Evolutionary conservation across 2,329 filamentous ascomycete genomes (phyloP).

Genomic region (Cladorrhinum sp.): DNA sequence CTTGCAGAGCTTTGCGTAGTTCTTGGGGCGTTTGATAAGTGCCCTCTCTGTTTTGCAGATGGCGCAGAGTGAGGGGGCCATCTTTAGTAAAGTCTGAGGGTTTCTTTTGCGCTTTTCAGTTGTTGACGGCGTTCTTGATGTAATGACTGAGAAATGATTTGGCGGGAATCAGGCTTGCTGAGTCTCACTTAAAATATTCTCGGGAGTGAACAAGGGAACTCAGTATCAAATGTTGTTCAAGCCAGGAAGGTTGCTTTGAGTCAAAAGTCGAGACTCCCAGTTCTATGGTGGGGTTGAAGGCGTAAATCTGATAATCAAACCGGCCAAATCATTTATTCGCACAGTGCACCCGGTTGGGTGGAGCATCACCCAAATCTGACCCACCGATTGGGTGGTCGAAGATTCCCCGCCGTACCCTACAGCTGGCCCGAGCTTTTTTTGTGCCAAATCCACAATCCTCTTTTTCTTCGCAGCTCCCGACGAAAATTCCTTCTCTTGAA

Average conservation of each 20-base stretch:
- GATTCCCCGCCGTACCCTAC: slow-evolving; percentile 27
- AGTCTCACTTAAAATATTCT: background rate
- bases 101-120: background rate
- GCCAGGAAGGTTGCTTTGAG: slow-evolving; percentile 1
- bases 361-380: background rate
- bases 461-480: slow-evolving; percentile 20
- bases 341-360: too few relatives aligned
- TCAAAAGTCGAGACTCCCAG: slow-evolving; percentile 9
- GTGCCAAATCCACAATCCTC: slow-evolving; percentile 28
- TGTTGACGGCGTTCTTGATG: too few relatives aligned
- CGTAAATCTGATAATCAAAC: background rate
- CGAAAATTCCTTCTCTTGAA: slow-evolving; percentile 23
- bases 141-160: too few relatives aligned
- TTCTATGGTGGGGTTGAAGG: background rate
- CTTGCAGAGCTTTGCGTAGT: slow-evolving; percentile 89
- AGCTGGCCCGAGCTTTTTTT: slow-evolving; percentile 18
- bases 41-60: slow-evolving; percentile 75
- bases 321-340: background rate
- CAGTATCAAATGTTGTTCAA: background rate
- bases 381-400: slow-evolving; percentile 12
- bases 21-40: slow-evolving; percentile 90
- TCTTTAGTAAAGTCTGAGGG: slow-evolving; percentile 35
- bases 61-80: slow-evolving; percentile 76
- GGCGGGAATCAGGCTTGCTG: background rate
- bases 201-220: background rate